These are phyloP conservation scores for Pythium myriotylum DNA, from an alignment of 352 stramenopile genomes.

Conservation along the genomic window DNA sequence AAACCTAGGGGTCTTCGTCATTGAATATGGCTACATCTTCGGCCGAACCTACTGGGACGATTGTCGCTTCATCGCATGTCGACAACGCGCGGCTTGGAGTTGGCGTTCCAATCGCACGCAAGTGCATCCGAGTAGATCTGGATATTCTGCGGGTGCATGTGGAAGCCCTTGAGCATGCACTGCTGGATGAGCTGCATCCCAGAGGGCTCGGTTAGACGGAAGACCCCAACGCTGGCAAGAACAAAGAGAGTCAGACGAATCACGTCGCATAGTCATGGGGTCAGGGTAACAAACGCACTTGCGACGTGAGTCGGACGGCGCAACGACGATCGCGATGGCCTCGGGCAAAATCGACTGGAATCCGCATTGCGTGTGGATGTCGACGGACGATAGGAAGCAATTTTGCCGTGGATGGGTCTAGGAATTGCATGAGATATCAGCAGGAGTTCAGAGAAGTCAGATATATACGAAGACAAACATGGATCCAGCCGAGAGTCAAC, in stretches of 20 bases:
- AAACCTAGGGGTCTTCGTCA: neutral
- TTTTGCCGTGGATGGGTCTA: slow-evolving; percentile 87
- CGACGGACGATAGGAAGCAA: slow-evolving; percentile 90
- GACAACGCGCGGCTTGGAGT: slow-evolving; percentile 44
- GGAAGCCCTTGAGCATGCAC: slow-evolving; percentile 85
- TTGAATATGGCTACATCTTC: slow-evolving; percentile 20
- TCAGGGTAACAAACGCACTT: slow-evolving; percentile 46
- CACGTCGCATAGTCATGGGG: too few species aligned
- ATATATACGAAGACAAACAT: slow-evolving; percentile 57
- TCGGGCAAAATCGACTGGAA: slow-evolving; percentile 91
- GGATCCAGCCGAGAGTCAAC: slow-evolving; percentile 91
- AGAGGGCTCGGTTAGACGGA: slow-evolving; percentile 74
- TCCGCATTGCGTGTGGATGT: slow-evolving; percentile 90
- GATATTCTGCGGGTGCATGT: slow-evolving; percentile 76
- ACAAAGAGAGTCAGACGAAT: neutral
- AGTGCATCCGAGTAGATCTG: slow-evolving; percentile 83
- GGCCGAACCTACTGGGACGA: neutral
- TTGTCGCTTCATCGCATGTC: slow-evolving; percentile 63
- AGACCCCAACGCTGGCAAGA: slow-evolving; percentile 81
- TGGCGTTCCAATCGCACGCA: slow-evolving; percentile 64
- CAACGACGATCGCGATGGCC: slow-evolving; percentile 88
- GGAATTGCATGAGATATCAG: neutral
- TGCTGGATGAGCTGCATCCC: slow-evolving; percentile 89
- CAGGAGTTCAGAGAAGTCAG: neutral
- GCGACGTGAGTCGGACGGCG: slow-evolving; percentile 62